Evolutionary conservation across 805 yeast species (phyloP).

Genomic region (Candida bentonensis): DNA sequence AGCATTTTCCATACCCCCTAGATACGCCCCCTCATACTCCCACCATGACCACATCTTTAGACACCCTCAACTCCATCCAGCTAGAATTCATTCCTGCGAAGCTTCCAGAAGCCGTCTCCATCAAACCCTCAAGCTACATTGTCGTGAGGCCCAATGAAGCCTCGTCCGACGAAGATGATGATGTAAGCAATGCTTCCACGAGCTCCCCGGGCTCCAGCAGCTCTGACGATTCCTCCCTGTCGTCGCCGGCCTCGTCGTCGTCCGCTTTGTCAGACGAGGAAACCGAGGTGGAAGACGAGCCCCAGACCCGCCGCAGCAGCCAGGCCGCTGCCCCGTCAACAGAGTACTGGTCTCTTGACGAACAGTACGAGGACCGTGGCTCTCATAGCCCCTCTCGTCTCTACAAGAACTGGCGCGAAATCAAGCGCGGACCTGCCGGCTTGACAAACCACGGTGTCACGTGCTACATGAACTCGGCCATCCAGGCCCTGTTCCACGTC

Average conservation of each 20-base stretch:
- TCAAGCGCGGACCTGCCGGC: constrained; percentile 44
- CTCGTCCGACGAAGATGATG: neutral
- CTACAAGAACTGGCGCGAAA: constrained; percentile 45
- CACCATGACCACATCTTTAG: neutral
- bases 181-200: neutral
- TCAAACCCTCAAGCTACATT: constrained; percentile 37
- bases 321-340: constrained; percentile 13
- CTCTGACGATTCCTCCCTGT: neutral
- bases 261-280: constrained; percentile 2
- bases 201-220: neutral
- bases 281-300: constrained; percentile 3
- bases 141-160: constrained; percentile 18
- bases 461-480: constrained; percentile 91
- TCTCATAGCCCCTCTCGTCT: constrained; percentile 45
- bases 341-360: constrained; percentile 46
- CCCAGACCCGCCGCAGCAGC: neutral
- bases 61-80: neutral
- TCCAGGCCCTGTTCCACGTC: constrained; percentile 78
- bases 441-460: constrained; percentile 86
- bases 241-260: neutral
- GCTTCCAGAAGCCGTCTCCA: constrained; percentile 33
- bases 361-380: constrained; percentile 46
- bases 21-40: no score
- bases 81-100: constrained; percentile 44
- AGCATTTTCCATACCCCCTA: no score